phyloP scores from a whole-genome alignment of 208 protist genomes.

The Angomonas deanei region DNA sequence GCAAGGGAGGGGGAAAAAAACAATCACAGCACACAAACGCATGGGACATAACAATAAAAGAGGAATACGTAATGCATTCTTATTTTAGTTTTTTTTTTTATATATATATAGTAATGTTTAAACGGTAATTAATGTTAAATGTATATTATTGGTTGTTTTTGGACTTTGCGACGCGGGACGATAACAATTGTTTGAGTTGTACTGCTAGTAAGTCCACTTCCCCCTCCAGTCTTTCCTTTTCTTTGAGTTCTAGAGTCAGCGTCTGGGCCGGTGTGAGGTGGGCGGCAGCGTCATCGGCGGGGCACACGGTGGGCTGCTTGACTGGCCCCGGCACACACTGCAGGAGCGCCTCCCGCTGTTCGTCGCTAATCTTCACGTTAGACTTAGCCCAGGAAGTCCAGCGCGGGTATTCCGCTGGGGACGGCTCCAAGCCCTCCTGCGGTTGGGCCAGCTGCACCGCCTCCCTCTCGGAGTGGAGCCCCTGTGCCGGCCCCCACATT shows the following conservation, averaged over 20 bases:
- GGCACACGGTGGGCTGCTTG: too few species aligned
- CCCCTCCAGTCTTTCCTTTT: background rate
- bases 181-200: background rate
- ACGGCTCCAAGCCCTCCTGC: too few species aligned
- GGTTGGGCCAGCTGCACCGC: too few species aligned
- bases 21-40: background rate
- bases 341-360: background rate
- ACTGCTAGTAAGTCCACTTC: background rate
- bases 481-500: too few species aligned
- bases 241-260: background rate
- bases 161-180: background rate
- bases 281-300: background rate
- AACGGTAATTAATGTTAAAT: conserved; percentile 6
- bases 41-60: background rate
- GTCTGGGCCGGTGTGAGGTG: background rate
- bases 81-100: conserved; percentile 7
- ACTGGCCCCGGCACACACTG: background rate
- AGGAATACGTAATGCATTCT: background rate
- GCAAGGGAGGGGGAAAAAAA: background rate
- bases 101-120: conserved; percentile 3
- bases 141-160: background rate
- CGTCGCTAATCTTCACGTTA: too few species aligned
- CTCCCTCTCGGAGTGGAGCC: too few species aligned
- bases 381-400: too few species aligned
- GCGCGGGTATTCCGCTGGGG: too few species aligned